Evolutionary conservation across 208 protist genomes (phyloP).

Genomic region (Trypanosoma avium): DNA sequence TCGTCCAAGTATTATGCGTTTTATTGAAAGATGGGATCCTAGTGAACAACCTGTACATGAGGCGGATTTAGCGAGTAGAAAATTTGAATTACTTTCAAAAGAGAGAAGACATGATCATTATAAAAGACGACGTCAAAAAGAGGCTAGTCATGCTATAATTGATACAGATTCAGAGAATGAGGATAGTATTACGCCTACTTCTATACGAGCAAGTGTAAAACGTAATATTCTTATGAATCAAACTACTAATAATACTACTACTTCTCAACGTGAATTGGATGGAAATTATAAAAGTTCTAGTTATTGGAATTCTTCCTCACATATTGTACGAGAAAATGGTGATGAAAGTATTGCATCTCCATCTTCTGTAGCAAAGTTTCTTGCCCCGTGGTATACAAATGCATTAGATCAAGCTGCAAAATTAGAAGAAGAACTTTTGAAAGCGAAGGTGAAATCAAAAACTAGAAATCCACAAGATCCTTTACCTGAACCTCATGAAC

Average conservation of each 20-base stretch:
- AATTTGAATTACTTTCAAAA: conserved; percentile 24
- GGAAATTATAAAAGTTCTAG: too few species aligned
- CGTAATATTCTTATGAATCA: too few species aligned
- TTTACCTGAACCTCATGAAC: conserved; percentile 62
- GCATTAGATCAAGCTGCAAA: conserved; percentile 23
- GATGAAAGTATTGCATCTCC: conserved; percentile 4
- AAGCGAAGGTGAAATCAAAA: conserved; percentile 7
- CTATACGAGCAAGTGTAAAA: not conserved
- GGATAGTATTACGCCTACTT: not conserved
- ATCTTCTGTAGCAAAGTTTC: conserved; percentile 17
- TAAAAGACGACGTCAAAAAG: not conserved
- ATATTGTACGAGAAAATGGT: conserved; percentile 11
- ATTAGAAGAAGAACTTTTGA: conserved; percentile 4
- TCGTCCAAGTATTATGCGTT: conserved; percentile 53
- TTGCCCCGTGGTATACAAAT: conserved; percentile 63
- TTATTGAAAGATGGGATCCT: conserved; percentile 72
- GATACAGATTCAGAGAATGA: conserved; percentile 22
- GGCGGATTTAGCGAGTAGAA: conserved; percentile 37
- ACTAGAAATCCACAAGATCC: conserved; percentile 1
- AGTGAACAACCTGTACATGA: conserved; percentile 53
- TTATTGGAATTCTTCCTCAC: too few species aligned
- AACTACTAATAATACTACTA: too few species aligned
- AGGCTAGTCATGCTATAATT: not conserved
- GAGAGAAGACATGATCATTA: conserved; percentile 18
- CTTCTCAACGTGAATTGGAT: too few species aligned